phyloP scores from a whole-genome alignment of 2,329 filamentous ascomycete genomes.

The Verticillium longisporum region DNA sequence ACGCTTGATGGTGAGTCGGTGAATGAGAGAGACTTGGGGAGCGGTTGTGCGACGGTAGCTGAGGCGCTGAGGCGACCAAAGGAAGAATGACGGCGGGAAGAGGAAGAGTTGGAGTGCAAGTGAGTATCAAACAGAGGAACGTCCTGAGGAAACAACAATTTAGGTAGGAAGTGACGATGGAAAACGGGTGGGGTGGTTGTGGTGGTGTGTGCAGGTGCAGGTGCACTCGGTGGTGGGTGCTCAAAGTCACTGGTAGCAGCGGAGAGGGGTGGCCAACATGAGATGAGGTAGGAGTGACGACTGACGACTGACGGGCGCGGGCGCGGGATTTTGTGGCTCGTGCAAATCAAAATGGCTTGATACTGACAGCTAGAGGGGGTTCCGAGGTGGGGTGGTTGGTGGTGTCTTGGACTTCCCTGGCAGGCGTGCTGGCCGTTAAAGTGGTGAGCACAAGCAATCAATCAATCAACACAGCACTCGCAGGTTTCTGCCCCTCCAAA shows the following conservation, averaged over 20 bases:
- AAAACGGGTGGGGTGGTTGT: not conserved
- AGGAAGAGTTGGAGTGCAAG: not conserved
- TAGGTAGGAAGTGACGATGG: not conserved
- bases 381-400: not conserved
- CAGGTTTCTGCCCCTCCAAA: too few relatives aligned
- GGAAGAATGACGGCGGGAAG: not conserved
- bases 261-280: not conserved
- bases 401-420: not conserved
- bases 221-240: not conserved
- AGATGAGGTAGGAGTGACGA: not conserved
- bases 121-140: not conserved
- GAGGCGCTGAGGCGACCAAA: not conserved
- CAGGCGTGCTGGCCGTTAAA: too few relatives aligned
- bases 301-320: not conserved
- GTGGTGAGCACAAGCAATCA: too few relatives aligned
- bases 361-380: not conserved
- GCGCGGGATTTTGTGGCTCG: not conserved
- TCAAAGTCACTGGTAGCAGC: not conserved
- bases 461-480: too few relatives aligned
- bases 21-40: not conserved
- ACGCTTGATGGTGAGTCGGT: not conserved
- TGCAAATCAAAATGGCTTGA: not conserved
- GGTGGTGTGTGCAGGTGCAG: not conserved
- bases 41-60: not conserved
- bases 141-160: not conserved